Base-by-base conservation (phyloP, 768 basidiomycete genomes). In the Amanita pseudoporphyria region DNA sequence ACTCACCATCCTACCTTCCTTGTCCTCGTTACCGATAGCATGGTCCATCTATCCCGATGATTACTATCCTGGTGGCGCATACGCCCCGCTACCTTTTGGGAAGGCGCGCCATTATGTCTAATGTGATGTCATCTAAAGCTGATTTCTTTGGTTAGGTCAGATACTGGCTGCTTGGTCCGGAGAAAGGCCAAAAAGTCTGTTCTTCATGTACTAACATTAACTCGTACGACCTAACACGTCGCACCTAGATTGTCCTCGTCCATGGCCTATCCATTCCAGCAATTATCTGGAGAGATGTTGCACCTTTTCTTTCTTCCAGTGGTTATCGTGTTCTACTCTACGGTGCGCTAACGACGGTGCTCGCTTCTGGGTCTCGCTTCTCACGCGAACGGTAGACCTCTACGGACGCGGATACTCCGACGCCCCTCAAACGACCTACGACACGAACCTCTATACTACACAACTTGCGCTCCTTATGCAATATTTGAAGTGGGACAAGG, bases 391-490 rank as follows among this genome's bases (percentile, higher is more conserved):
- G 16, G 13, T 52, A 87, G 87, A 91, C 66, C 69, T 89, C 16
- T 88, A 87, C 52, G 88, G 87, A 10, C 76, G 87, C 33, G 87
- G 87, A 4, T 91, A 89, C 64, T 87, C 86, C 1, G 87, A 86
- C 50, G 86, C 87, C 1, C 87, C 87, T 0, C 73, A 79, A 18
- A 78, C 74, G 13, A 77, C 73, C 3, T 87, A 90, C 61, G 74
- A 86, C 54, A 65, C 76, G 1, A 65, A 70, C 5, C 69, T 91
- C 3, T 83, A 83, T 59, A 79, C 79, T 1, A 80, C 78, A 0
- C 87, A 90, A 57, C 81, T 91, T n/a, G 88, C 88, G 0, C 72
- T 89, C 5, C 75, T 91, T 43, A 76, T 91, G 74, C 87, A 90
- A 54, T 78, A 88, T 54, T 62, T 89, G 40, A 73, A 71, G 46